phyloP scores from a whole-genome alignment of 1,139 yeast genomes.

The Candida sp. region DNA sequence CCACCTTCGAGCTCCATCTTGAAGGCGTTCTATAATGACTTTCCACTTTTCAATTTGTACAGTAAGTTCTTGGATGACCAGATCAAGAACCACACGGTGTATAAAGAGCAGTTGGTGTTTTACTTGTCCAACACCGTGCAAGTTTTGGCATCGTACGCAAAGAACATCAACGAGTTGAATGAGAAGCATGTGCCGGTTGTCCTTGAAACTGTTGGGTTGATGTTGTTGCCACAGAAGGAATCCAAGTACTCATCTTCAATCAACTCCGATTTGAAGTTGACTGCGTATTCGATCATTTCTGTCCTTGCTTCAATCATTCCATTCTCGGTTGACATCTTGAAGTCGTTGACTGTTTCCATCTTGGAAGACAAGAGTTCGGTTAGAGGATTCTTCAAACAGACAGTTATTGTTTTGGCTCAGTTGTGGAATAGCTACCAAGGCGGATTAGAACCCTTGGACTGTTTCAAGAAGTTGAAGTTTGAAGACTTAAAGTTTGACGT shows the following conservation, averaged over 20 bases:
- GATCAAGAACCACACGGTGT: conserved; percentile 58
- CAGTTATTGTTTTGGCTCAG: conserved; percentile 46
- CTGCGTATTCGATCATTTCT: conserved; percentile 82
- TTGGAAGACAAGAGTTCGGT: conserved; percentile 25
- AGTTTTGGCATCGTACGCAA: conserved; percentile 41
- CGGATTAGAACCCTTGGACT: conserved; percentile 15
- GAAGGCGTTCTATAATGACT: conserved; percentile 71
- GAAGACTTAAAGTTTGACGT: conserved; percentile 5
- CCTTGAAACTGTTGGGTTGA: conserved; percentile 60
- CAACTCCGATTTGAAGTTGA: conserved; percentile 71
- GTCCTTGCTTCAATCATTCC: conserved; percentile 80
- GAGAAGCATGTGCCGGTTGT: conserved; percentile 51
- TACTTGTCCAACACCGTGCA: conserved; percentile 80
- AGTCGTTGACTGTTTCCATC: conserved; percentile 75
- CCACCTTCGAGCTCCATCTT: conserved; percentile 77
- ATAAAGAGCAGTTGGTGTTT: conserved; percentile 76
- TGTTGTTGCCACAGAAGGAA: conserved; percentile 38
- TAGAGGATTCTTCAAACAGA: conserved; percentile 27
- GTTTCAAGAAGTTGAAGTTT: conserved; percentile 20
- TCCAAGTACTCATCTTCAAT: conserved; percentile 30
- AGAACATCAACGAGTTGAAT: conserved; percentile 31
- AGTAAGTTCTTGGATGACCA: conserved; percentile 60
- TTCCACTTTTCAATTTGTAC: conserved; percentile 69
- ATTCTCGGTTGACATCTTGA: conserved; percentile 61
- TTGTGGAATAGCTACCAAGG: conserved; percentile 38